Evolutionary conservation across 805 yeast genomes (phyloP).

Genomic region (Candida nanaspora): DNA sequence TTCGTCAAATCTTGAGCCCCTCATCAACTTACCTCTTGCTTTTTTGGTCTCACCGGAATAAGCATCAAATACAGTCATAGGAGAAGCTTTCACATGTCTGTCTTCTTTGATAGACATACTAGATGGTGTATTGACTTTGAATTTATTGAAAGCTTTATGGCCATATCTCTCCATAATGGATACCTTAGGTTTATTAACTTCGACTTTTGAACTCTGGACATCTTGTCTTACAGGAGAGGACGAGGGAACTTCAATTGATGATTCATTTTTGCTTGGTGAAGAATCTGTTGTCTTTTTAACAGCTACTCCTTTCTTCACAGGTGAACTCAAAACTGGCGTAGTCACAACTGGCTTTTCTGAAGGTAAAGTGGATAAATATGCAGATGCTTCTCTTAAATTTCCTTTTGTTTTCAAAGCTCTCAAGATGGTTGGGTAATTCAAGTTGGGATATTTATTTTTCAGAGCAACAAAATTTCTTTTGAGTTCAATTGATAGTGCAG

Average conservation of each 20-base stretch:
- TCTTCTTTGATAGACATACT: no score
- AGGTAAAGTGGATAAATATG: constrained; percentile 19
- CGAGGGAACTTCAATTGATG: constrained; percentile 7
- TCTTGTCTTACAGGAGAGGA: constrained; percentile 10
- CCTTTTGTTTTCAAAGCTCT: constrained; percentile 24
- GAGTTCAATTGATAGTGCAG: constrained; percentile 13
- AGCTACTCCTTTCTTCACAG: constrained; percentile 2
- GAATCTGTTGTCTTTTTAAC: not conserved
- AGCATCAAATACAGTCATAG: no score
- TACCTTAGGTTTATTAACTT: constrained; percentile 30
- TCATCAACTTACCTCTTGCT: constrained; percentile 8
- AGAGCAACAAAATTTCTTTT: constrained; percentile 23
- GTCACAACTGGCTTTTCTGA: not conserved
- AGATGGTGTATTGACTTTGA: not conserved
- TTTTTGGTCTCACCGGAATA: no score
- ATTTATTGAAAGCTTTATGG: constrained; percentile 11
- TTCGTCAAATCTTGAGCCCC: constrained; percentile 26
- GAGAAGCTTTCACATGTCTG: no score
- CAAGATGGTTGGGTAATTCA: constrained; percentile 22
- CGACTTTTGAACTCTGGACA: constrained; percentile 29
- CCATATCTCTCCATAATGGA: constrained; percentile 37
- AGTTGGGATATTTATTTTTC: constrained; percentile 25
- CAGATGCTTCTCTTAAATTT: constrained; percentile 24
- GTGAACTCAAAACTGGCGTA: constrained; percentile 1
- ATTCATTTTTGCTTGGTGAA: not conserved